Base-by-base conservation (phyloP, 1,284 basidiomycete genomes). In the Abortiporus biennis region DNA sequence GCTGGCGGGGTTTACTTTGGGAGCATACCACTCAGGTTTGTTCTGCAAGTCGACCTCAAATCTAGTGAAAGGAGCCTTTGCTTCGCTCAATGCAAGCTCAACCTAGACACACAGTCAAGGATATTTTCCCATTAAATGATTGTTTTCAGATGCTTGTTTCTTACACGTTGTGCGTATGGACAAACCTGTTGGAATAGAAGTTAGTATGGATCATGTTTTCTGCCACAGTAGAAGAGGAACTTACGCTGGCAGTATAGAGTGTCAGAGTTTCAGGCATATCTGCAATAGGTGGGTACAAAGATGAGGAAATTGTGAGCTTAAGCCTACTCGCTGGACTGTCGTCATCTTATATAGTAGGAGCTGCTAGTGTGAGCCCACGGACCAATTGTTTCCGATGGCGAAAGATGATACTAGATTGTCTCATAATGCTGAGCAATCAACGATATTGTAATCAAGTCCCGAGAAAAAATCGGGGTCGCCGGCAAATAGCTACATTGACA, bases 41-140 rank as follows among this genome's bases (percentile, higher is more conserved):
- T 67, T 63, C 50, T 34, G 31, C 19, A 58, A 46, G 31, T 58
- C 54, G 43, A 58, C 49, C 31, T 54, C 45, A 44, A 48, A 54
- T 11, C 45, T 16, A 12, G 43, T 53, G 41, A 45, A 55, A 11
- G 47, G 16, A 3, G 54, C 56, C 31, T 53, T 53, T 3, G 54
- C 56, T 41, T 58, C 55, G 64, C 31, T 62, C 12, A 84, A 68
- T 1, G 81, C 78, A 13, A 85, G 58, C 42, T 78, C 74, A 8
- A 71, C 68, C 68, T 82, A 27, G 9, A 13, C 6, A 35, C 19
- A n/a, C n/a, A 5, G 13, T 5, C 15, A 6, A 8, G 6, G 6
- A 30, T 11, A 5, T 21, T 20, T 11, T 23, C 11, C 8, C 16
- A 6, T 21, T 13, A 13, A 2, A 5, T 19, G 27, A 22, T 38